phyloP scores from a whole-genome alignment of 352 stramenopile species.

The Phytophthora ohioensis region DNA sequence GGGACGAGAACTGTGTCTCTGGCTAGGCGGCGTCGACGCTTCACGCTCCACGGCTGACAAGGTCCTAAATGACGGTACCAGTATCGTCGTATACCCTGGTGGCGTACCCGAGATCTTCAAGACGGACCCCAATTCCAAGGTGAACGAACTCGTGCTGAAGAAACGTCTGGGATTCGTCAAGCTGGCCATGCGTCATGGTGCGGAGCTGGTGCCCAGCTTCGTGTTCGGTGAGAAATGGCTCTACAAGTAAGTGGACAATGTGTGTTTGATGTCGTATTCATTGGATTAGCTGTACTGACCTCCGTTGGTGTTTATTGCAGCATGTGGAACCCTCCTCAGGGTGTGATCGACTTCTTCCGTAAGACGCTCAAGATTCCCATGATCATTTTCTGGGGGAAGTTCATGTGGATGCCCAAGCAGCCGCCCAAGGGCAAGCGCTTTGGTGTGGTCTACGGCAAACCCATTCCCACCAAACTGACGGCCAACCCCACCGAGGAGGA shows the following conservation, averaged over 20 bases:
- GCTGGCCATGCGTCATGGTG: constrained; percentile 78
- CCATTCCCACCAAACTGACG: constrained; percentile 61
- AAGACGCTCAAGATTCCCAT: constrained; percentile 80
- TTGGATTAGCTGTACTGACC: constrained; percentile 3
- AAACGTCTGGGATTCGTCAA: constrained; percentile 87
- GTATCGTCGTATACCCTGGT: constrained; percentile 78
- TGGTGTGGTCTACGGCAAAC: constrained; percentile 80
- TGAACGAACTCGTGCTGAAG: constrained; percentile 78
- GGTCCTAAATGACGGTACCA: constrained; percentile 72
- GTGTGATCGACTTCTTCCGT: constrained; percentile 66
- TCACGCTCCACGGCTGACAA: constrained; percentile 78
- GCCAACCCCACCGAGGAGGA: constrained; percentile 73
- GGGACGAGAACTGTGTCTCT: constrained; percentile 71
- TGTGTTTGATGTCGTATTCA: neutral
- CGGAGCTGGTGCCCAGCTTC: constrained; percentile 79
- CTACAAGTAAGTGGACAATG: constrained; percentile 62
- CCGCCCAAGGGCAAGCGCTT: constrained; percentile 70
- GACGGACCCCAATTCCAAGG: constrained; percentile 74
- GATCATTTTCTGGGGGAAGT: constrained; percentile 84
- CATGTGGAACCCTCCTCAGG: constrained; percentile 74
- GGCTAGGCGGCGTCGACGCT: constrained; percentile 79
- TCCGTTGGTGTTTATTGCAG: constrained; percentile 29
- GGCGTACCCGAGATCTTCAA: constrained; percentile 85
- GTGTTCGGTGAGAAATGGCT: constrained; percentile 87
- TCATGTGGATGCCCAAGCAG: constrained; percentile 79